Base-by-base conservation (phyloP, 108 stramenopile genomes). In the Conticribra guillardii region DNA sequence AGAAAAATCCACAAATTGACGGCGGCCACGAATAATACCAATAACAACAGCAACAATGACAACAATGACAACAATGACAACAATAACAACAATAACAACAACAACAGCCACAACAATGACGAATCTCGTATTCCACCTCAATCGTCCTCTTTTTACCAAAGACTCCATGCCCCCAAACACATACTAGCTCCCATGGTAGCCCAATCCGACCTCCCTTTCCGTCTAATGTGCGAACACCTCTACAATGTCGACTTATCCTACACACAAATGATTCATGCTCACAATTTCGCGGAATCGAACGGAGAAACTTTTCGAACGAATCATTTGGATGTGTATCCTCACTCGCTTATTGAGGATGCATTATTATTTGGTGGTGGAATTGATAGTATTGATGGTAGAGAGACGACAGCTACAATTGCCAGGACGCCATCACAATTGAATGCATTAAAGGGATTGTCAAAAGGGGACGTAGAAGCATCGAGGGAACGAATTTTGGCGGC, bases 251-350 rank as follows among this genome's bases (percentile, higher is more conserved):
- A 91, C 54, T 77, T 98, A 73, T 85, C 88, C 26, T 98, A 82
- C 79, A 97, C 98, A 23, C 99, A 97, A 83, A 99, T 99, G 99
- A 71, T 98, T 51, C 96, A 92, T 62, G 84, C 88, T 19, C 64
- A 76, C 53, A 92, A 88, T 61, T 88, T 92, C 54, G 54, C 78
- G 0, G 55, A 67, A 22, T n/a, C 50, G 2, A 54, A 63, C 18
- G 83, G 84, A 54, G 68, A 75, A 19, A 64, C 47, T 0, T 95
- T 92, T 80, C 79, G 85, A 37, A 48, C 30, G 4, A 69, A 80
- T 26, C 92, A 94, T 71, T 82, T 91, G 59, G 94, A 94, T 73
- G 82, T 93, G 1, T 86, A 74, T 50, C 80, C 59, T 46, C 72
- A 87, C 58, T 63, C 71, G 16, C 48, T 64, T 17, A 49, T 61